Base-by-base conservation (phyloP, 2,329 filamentous ascomycete genomes). In the Penicillium frequentans region DNA sequence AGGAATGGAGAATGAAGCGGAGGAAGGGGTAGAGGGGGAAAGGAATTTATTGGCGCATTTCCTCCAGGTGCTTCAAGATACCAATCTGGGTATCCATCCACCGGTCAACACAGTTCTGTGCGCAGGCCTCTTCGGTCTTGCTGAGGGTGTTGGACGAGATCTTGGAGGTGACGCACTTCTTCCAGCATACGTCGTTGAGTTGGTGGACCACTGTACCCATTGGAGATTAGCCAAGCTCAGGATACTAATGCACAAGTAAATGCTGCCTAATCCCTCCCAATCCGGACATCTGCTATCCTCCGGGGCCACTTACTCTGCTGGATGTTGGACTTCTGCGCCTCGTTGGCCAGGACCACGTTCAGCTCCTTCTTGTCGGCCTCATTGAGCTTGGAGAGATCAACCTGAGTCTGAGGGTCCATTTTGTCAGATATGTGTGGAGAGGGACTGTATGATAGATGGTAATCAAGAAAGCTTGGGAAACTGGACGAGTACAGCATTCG, bases 61-160 rank as follows among this genome's bases (percentile, higher is more conserved):
- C 84, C 73, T 95, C 87, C 69, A 98, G 79, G 73, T 97, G 90
- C 81, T 87, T 89, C 75, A 97, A 80, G n/a, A 96, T 90, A 52
- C 91, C 81, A 64, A 90, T 78, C 77, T 93, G 95, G 61, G 92
- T 85, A 76, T 99, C 95, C 79, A 98, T 83, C 78, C 96, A 98
- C 55, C 95, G 84, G 69, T 96, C 90, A 55, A 98, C 92, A 71
- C 95, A 99, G 81, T 96, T 97, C 74, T 87, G 82, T 73, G 96
- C 84, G 75, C 95, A 99, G 9, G 81, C 78, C 79, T 95, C 88
- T 79, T 99, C 95, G 60, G 77, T 80, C 69, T 83, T 84, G 65
- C 96, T 91, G 64, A 99, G 81, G 68, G 86, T 85, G 27, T 86
- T 84, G 59, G 82, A 84, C 65, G 87, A 87, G 73, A 97, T 88